Conservation (phyloP, 2,329 filamentous ascomycete species). For the Hypoxylon sp. region DNA sequence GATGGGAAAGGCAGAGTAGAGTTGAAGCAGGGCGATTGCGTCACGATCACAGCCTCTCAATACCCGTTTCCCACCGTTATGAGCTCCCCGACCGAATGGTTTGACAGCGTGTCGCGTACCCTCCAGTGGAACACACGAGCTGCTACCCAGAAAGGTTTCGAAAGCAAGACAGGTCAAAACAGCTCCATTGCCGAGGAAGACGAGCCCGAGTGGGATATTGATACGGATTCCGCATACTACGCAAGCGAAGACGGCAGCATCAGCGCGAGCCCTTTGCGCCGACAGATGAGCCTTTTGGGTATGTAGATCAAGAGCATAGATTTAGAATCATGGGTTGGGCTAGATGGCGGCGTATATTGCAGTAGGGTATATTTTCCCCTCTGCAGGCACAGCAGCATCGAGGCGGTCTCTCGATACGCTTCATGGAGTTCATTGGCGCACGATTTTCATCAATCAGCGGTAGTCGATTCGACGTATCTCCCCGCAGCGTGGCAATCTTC, state of each 20-base stretch:
- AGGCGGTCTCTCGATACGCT: conserved; percentile 26
- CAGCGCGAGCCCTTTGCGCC: conserved; percentile 73
- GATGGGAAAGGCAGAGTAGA: conserved; percentile 97
- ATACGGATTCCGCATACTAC: conserved; percentile 82
- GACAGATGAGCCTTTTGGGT: conserved; percentile 79
- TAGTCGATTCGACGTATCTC: conserved; percentile 14
- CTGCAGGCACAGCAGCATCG: conserved; percentile 12
- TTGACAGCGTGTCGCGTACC: conserved; percentile 92
- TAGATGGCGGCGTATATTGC: conserved; percentile 31
- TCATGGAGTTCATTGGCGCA: conserved; percentile 34
- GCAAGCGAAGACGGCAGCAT: conserved; percentile 79
- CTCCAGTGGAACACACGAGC: conserved; percentile 95
- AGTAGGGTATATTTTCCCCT: conserved; percentile 21
- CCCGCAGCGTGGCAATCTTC: conserved; percentile 9
- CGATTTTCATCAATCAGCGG: conserved; percentile 7
- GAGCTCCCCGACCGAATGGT: conserved; percentile 91
- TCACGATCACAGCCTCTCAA: conserved; percentile 94
- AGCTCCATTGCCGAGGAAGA: conserved; percentile 63
- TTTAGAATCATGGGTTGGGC: conserved; percentile 29
- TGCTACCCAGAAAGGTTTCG: conserved; percentile 91
- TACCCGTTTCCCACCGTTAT: conserved; percentile 98
- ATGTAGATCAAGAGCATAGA: conserved; percentile 57
- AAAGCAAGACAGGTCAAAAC: conserved; percentile 63
- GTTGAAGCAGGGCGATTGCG: conserved; percentile 90
- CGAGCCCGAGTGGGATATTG: conserved; percentile 88